Evolutionary conservation across 164 flowering plant genomes (phyloP).

Genomic region (Houttuynia cordata): DNA sequence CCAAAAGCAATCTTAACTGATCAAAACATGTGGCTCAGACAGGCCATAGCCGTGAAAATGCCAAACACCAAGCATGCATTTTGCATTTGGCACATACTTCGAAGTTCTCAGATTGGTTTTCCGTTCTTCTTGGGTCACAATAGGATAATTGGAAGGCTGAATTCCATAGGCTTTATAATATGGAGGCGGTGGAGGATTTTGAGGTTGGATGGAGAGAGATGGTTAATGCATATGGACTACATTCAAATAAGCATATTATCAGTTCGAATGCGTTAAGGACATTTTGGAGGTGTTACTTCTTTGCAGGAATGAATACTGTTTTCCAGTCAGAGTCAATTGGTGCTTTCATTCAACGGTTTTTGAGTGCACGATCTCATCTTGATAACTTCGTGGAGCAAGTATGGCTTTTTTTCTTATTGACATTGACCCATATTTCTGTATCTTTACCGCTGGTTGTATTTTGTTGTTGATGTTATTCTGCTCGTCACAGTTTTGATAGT

Average conservation of each 20-base stretch:
- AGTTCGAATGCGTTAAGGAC: constrained; percentile 53
- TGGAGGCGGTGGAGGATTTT: constrained; percentile 52
- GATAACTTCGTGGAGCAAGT: constrained; percentile 55
- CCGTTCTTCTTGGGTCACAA: constrained; percentile 44
- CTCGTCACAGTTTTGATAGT: too few relatives aligned
- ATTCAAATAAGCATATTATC: constrained; percentile 51
- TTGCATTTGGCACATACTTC: constrained; percentile 70
- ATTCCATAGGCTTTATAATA: constrained; percentile 51
- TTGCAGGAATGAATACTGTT: constrained; percentile 55
- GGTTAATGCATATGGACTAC: constrained; percentile 47
- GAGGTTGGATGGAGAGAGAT: constrained; percentile 67
- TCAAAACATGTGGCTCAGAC: constrained; percentile 75
- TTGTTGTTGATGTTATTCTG: too few relatives aligned
- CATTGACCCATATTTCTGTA: too few relatives aligned
- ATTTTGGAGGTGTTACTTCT: constrained; percentile 65
- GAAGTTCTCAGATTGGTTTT: constrained; percentile 74
- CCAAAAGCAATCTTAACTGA: constrained; percentile 70
- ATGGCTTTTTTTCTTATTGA: constrained; percentile 1
- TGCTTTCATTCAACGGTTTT: constrained; percentile 48
- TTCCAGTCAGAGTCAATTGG: constrained; percentile 43
- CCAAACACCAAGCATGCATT: constrained; percentile 69
- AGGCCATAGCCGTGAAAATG: constrained; percentile 58
- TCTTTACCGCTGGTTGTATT: too few relatives aligned
- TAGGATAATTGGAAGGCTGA: constrained; percentile 72
- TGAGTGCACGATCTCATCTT: constrained; percentile 54